phyloP scores from a whole-genome alignment of 768 basidiomycete genomes.

The Pholiota molesta region DNA sequence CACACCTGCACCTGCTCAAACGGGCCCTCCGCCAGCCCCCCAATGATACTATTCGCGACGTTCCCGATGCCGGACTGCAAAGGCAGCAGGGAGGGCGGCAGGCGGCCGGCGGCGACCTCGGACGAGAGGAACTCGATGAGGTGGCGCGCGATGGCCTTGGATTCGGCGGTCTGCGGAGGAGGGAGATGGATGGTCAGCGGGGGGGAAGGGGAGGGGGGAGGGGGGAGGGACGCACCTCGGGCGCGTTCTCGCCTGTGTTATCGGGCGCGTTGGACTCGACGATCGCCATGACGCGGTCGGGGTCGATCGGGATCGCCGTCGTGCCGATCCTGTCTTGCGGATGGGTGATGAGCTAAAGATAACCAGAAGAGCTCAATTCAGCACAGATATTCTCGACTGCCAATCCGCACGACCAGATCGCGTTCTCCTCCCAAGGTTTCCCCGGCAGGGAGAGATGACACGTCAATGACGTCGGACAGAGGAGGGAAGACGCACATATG shows the following conservation, averaged over 20 bases:
- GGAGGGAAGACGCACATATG: slow-evolving; percentile 32
- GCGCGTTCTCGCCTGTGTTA: slow-evolving; percentile 47
- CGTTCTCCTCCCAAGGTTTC: not conserved
- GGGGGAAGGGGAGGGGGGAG: not conserved
- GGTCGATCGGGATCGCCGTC: slow-evolving; percentile 49
- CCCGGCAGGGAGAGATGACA: not conserved
- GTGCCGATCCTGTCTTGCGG: slow-evolving; percentile 48
- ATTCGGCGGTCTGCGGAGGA: slow-evolving; percentile 37
- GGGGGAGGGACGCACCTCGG: slow-evolving; percentile 34
- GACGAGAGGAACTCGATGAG: slow-evolving; percentile 46
- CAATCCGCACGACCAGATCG: not conserved
- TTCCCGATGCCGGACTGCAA: slow-evolving; percentile 53
- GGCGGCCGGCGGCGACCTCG: slow-evolving; percentile 43
- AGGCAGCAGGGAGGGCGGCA: slow-evolving; percentile 45
- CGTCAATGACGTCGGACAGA: not conserved
- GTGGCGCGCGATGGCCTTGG: slow-evolving; percentile 43
- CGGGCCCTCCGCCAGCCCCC: slow-evolving; percentile 49
- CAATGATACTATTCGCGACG: slow-evolving; percentile 53
- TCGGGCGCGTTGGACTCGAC: slow-evolving; percentile 43
- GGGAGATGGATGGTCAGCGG: not conserved
- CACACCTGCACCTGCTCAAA: slow-evolving; percentile 53
- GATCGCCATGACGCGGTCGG: slow-evolving; percentile 50
- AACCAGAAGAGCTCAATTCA: not conserved
- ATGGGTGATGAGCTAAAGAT: slow-evolving; percentile 39
- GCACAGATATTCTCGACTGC: not conserved